Base-by-base conservation (phyloP, 352 stramenopile genomes). In the Elongisporangium anandrum region DNA sequence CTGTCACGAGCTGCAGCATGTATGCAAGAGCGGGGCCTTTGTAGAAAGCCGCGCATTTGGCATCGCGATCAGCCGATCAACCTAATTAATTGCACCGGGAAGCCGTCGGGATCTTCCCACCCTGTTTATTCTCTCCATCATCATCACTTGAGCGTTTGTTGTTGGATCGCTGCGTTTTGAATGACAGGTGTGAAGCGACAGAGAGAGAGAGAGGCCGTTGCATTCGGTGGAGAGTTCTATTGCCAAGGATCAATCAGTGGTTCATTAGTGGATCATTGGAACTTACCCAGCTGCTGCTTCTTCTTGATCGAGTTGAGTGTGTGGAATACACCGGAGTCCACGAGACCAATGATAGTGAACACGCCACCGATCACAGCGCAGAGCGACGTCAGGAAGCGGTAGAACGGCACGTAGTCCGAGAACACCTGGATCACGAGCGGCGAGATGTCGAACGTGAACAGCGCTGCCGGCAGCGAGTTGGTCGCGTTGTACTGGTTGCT, bases 401-500 rank as follows among this genome's bases (percentile, higher is more conserved):
- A 95, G 57, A 94, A 86, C 57, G 86, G 86, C 54, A 90, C 69
- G 52, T 69, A 73, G 60, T 90, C 73, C n/a, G 73, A 73, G 10
- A 77, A 70, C 63, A 93, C 62, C 48, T 85, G 70, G 54, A 93
- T 83, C 62, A 89, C 79, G 29, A 95, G 67, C 53, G 85, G 85
- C 52, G 81, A 90, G 38, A 92, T 87, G 67, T 95, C 85, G 59
- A 90, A 93, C 48, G 73, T 86, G 61, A 95, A 91, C 51, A 90
- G 60, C 51, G 81, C 79, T 20, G 77, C 75, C 20, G 84, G 83
- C 22, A 87, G 65, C 29, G 82, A 70, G 55, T 84, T 70, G 1
- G 66, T 76, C 48, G 66, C 73, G 59, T 83, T 83, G 56, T 93
- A 95, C 71, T 92, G 73, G 54, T 87, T 92, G 21, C 73, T 89